Evolutionary conservation across 768 basidiomycete species (phyloP).

Genomic region (Trametopsis cervina): DNA sequence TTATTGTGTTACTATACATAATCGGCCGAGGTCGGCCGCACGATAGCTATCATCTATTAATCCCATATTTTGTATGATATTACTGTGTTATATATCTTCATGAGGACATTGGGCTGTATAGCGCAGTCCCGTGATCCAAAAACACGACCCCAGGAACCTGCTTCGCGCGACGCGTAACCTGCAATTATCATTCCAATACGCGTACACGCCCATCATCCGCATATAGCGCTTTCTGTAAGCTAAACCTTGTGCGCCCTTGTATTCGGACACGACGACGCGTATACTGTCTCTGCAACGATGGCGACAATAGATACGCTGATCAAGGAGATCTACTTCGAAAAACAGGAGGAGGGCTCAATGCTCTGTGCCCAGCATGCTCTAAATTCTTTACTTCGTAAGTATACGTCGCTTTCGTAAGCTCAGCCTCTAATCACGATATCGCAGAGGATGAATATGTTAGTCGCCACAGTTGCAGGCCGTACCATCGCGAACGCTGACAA

Average conservation of each 20-base stretch:
- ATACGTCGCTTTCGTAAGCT: constrained; percentile 2
- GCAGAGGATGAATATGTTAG: constrained; percentile 45
- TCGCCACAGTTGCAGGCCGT: constrained; percentile 9
- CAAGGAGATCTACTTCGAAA: constrained; percentile 68
- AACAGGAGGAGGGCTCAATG: constrained; percentile 71
- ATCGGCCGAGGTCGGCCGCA: no score
- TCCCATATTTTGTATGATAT: no score
- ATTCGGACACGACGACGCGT: neutral
- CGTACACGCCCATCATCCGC: neutral
- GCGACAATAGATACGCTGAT: constrained; percentile 44
- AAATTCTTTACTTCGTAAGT: constrained; percentile 72
- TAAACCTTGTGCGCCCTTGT: neutral
- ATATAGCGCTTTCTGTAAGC: neutral
- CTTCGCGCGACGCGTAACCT: constrained; percentile 22
- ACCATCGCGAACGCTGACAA: constrained; percentile 4
- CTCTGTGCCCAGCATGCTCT: constrained; percentile 86
- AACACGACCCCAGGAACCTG: constrained; percentile 18
- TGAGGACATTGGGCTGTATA: no score
- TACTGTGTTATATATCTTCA: neutral
- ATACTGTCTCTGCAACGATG: constrained; percentile 19
- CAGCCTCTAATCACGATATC: neutral
- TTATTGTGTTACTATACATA: no score
- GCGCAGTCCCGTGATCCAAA: no score
- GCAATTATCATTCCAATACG: neutral
- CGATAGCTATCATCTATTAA: no score